phyloP scores from a whole-genome alignment of 1,284 basidiomycete genomes.

The Acaromyces ingoldii region DNA sequence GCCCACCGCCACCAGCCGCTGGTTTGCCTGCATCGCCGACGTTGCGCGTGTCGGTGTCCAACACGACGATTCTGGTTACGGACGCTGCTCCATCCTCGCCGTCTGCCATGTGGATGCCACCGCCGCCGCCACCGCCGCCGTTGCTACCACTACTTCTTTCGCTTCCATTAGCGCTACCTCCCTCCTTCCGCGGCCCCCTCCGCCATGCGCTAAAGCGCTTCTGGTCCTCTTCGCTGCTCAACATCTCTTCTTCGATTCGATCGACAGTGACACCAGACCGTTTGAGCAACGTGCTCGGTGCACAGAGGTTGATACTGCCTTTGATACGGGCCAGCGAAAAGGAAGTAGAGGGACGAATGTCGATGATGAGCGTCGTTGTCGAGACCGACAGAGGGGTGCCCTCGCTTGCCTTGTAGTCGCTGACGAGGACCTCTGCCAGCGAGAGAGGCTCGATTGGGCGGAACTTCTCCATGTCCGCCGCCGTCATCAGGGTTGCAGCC shows the following conservation, averaged over 20 bases:
- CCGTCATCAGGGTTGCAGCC: too few species aligned
- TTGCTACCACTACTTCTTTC: too few species aligned
- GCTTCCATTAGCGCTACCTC: neutral
- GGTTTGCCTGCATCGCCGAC: slow-evolving; percentile 37
- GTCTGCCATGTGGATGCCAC: too few species aligned
- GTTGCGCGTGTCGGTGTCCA: slow-evolving; percentile 39
- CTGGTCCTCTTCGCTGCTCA: slow-evolving; percentile 24
- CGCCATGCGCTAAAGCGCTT: slow-evolving; percentile 33
- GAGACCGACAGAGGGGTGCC: too few species aligned
- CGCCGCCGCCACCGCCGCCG: too few species aligned
- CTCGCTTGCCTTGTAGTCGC: too few species aligned
- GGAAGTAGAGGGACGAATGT: slow-evolving; percentile 70
- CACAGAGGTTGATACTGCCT: slow-evolving; percentile 76
- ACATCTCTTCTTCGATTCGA: slow-evolving; percentile 44
- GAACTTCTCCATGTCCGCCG: too few species aligned
- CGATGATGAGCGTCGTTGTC: slow-evolving; percentile 68
- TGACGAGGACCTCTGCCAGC: too few species aligned
- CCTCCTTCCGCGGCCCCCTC: slow-evolving; percentile 15
- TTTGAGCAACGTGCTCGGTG: slow-evolving; percentile 81
- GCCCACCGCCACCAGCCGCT: slow-evolving; percentile 40
- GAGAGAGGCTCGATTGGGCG: too few species aligned
- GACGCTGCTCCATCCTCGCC: slow-evolving; percentile 2
- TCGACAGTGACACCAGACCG: slow-evolving; percentile 44
- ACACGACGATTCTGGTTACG: slow-evolving; percentile 30
- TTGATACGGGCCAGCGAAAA: slow-evolving; percentile 29